phyloP scores from a whole-genome alignment of 2,329 filamentous ascomycete genomes.

The Pyricularia grisea region DNA sequence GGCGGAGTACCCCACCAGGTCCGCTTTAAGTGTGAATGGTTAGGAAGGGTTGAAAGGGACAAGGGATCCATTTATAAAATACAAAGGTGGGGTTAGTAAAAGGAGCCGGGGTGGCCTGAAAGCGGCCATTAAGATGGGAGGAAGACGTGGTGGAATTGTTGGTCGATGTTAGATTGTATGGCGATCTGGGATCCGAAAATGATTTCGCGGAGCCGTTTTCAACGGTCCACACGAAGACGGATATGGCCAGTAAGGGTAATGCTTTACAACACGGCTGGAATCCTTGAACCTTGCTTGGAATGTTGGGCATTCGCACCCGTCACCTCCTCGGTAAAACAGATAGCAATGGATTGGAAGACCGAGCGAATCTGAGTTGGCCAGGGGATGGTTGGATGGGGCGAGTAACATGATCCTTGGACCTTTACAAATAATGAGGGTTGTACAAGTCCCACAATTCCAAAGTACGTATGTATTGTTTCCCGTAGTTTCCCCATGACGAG shows the following conservation, averaged over 20 bases:
- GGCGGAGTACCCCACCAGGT: neutral
- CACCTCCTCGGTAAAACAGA: neutral
- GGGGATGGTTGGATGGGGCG: neutral
- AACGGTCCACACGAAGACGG: neutral
- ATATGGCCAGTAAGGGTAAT: neutral
- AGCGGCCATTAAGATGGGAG: neutral
- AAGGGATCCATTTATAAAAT: no score
- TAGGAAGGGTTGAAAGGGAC: neutral
- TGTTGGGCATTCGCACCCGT: neutral
- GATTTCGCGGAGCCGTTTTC: neutral
- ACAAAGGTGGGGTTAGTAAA: no score
- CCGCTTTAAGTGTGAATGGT: neutral
- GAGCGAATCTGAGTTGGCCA: neutral
- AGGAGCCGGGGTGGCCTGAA: no score
- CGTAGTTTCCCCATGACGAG: neutral
- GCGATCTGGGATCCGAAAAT: neutral
- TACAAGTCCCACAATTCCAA: neutral
- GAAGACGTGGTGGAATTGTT: neutral
- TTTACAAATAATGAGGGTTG: neutral
- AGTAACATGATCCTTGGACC: neutral
- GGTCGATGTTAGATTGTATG: neutral
- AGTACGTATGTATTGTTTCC: neutral
- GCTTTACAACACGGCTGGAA: neutral
- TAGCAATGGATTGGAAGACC: no score
- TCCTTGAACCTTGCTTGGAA: neutral